Evolutionary conservation across 805 yeast genomes (phyloP).

Genomic region (Trichomonascus vanleenenianus): DNA sequence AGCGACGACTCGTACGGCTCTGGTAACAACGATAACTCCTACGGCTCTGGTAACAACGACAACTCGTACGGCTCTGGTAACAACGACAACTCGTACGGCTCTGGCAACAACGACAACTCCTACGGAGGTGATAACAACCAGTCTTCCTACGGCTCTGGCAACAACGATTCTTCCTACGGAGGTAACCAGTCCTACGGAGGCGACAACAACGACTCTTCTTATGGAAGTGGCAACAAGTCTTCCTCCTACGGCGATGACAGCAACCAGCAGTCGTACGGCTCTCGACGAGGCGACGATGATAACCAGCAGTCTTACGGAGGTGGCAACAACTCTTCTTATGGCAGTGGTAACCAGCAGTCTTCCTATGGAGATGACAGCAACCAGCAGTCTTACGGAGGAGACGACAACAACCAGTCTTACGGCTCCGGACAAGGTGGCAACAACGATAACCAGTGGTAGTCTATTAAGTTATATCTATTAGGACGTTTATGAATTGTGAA

Average conservation of each 20-base stretch:
- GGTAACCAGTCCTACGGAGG: background rate
- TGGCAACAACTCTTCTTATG: background rate
- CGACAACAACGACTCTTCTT: background rate
- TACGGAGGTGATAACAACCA: background rate
- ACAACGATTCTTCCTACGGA: background rate
- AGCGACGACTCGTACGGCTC: background rate
- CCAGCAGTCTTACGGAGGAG: background rate
- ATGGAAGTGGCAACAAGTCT: background rate
- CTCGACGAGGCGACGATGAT: background rate
- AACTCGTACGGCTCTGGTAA: slow-evolving; percentile 1
- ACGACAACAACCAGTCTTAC: background rate
- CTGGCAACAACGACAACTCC: slow-evolving; percentile 6
- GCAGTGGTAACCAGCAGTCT: background rate
- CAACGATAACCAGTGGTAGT: too few relatives aligned
- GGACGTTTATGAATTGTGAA: too few relatives aligned
- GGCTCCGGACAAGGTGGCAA: too few relatives aligned
- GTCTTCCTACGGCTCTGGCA: background rate
- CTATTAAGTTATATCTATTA: too few relatives aligned
- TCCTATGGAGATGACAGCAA: background rate
- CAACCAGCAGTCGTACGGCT: background rate
- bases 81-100: slow-evolving; percentile 1
- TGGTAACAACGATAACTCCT: too few relatives aligned
- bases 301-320: background rate
- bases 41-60: background rate
- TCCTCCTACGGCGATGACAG: background rate